These are phyloP conservation scores for Didymella sp. DNA, from an alignment of 2,329 filamentous ascomycete genomes.

Conservation along the genomic window DNA sequence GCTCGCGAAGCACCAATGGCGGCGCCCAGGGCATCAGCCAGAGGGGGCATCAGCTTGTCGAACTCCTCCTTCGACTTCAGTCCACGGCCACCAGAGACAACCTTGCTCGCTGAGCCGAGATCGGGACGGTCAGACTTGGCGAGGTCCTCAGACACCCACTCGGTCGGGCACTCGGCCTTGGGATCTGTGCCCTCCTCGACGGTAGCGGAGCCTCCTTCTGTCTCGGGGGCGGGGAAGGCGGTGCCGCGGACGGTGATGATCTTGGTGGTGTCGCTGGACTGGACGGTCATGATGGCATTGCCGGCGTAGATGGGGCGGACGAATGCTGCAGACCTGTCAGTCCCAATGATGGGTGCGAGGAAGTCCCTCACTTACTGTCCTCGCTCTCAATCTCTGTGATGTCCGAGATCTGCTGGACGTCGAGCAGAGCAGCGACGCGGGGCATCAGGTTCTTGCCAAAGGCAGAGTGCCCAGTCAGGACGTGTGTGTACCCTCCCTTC, in stretches of 20 bases:
- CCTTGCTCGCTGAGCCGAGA: conserved; percentile 83
- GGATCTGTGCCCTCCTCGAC: conserved; percentile 85
- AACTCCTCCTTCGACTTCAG: conserved; percentile 99
- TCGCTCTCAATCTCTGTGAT: conserved; percentile 86
- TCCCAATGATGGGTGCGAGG: neutral
- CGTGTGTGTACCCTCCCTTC: conserved; percentile 90
- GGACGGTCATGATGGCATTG: conserved; percentile 94
- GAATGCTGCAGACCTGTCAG: conserved; percentile 64
- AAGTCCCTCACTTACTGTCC: conserved; percentile 65
- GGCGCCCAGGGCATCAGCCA: conserved; percentile 92
- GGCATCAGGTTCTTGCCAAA: conserved; percentile 97
- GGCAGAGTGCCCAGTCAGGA: conserved; percentile 88
- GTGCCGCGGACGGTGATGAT: conserved; percentile 92
- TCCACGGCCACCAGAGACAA: conserved; percentile 92
- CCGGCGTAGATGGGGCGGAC: conserved; percentile 97
- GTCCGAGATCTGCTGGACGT: conserved; percentile 92
- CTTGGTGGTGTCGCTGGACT: conserved; percentile 85
- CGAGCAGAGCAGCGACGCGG: conserved; percentile 86
- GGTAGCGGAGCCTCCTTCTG: conserved; percentile 74
- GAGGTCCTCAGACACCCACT: conserved; percentile 95
- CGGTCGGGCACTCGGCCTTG: conserved; percentile 73
- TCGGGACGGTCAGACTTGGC: conserved; percentile 94
- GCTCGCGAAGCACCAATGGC: conserved; percentile 94
- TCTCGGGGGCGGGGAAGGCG: conserved; percentile 79
- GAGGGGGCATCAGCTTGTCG: conserved; percentile 86